Evolutionary conservation across 371 early-diverging fungal genomes (phyloP), one percentile per base, ranked within the genome.

Genomic region (Mortierella sp.): DNA sequence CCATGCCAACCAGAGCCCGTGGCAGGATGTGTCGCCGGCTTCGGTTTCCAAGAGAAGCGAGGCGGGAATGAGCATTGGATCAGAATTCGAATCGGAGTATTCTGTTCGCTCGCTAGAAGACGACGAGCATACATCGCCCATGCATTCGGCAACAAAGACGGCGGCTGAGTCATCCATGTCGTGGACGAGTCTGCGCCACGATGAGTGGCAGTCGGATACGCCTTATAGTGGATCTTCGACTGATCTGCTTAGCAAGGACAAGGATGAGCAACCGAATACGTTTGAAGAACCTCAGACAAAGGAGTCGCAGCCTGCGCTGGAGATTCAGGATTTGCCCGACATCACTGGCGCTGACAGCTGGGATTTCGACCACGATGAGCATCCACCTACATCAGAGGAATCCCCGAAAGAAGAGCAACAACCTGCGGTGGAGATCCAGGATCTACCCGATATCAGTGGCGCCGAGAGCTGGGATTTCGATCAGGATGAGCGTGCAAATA

Each of bases 21-120:
- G 76, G 76, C 76, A 75, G 27, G 76, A 75, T 30, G 55, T 75
- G 14, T 75, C 76, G 12, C 76, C 76, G 3, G 61, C 57, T 0
- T 75, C 76, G 2, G 64, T 56, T 8, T 75, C 76, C 27, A 75
- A 75, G 61, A 58, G 60, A 2, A 75, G 76, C 46, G 75, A 73
- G 37, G 60, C 56, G 7, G 57, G 61, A 2, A 50, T 71, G 55
- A 71, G 71, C 23, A 19, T 64, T 44, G 64, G 61, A 30, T 75
- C 76, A 11, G 76, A 64, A 28, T 30, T 68, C 14, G 76, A 75
- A 23, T 75, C 76, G 1, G 76, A 69, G 19, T 75, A 51, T 46
- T 68, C 69, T 3, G 39, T 56, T n/a, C 64, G 64, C 14, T 75
- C 76, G 28, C 9, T 75, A 53, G 76, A 67, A n/a, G 76, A 69